Evolutionary conservation across 2,329 filamentous ascomycete genomes (phyloP), one percentile per base, ranked within the genome.

Genomic region (Fusarium coicis): DNA sequence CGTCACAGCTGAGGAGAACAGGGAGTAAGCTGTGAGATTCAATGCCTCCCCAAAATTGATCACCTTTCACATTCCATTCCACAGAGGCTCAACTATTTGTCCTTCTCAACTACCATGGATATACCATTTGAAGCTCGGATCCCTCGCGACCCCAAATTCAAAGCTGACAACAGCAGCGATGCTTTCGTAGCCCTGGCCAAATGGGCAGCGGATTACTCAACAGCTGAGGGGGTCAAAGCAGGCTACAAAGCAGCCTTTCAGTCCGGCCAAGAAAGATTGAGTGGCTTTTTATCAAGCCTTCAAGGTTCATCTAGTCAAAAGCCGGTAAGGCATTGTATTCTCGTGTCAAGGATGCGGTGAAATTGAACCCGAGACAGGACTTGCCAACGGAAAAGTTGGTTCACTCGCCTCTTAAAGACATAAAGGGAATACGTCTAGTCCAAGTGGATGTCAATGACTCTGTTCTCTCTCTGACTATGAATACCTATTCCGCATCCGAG

Each of bases 111-210:
- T 5, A 4, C 0, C 2, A 68, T 68, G 63, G 56, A 69, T 16
- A 57, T 69, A 28, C 66, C 66, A 7, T 69, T 65, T 26, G 56
- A 69, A 28, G 63, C 63, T 4, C 50, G 63, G 1, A 68, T 69
- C 4, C 10, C 23, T 5, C 66, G 66, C 1, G 63, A 69, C 11
- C 40, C 66, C 4, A 69, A 69, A 18, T 68, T 68, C 21, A 68
- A 16, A 4, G 28, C 63, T 7, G 36, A 50, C 10, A 66, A 46
- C 23, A 42, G 16, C 21, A 62, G 19, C 4, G 42, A 61, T 0
- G 47, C 47, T 10, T 16, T 67, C 16, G 23, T 49, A 15, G 44
- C 56, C 6, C 10, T 69, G 5, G 50, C 42, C 1, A 62, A 42
- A 26, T 39, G 43, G 19, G 49, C 66, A 3, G 49, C 47, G 34